A percentile compares a stretch with the other conserved stretches of the same genome.
Conservation (phyloP, 1,284 basidiomycete genomes). For the Retiboletus flavoniger region DNA sequence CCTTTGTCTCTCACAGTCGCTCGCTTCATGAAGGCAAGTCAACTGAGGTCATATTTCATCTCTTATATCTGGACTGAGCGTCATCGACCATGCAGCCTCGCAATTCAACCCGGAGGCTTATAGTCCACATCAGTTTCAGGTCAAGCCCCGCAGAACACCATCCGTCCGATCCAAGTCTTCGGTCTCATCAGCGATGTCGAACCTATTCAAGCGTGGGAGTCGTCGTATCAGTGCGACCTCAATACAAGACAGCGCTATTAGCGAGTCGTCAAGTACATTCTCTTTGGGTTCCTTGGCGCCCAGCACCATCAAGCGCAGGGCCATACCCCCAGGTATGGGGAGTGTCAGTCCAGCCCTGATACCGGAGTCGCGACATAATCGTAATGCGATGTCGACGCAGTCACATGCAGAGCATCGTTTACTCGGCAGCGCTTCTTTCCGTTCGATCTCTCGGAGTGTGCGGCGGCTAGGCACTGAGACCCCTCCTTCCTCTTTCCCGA, state of each 20-base stretch:
- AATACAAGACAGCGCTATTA: conserved; percentile 28
- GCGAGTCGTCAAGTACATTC: conserved; percentile 48
- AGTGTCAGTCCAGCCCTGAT: conserved; percentile 9
- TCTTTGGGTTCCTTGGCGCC: conserved; percentile 48
- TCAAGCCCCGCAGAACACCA: conserved; percentile 50
- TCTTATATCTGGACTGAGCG: conserved; percentile 4
- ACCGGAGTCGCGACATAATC: conserved; percentile 14
- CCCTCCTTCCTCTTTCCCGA: conserved; percentile 33
- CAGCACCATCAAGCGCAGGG: conserved; percentile 41
- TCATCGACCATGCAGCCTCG: conserved; percentile 19
- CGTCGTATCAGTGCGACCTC: conserved; percentile 47
- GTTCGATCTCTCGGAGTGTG: conserved; percentile 23
- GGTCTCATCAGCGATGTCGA: conserved; percentile 56
- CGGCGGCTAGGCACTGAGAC: conserved; percentile 27
- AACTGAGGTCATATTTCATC: background rate
- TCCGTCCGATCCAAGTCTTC: conserved; percentile 64
- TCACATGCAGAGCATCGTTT: conserved; percentile 18
- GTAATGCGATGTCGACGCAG: conserved; percentile 9
- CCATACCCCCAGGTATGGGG: conserved; percentile 22
- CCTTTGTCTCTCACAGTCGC: conserved; percentile 34
- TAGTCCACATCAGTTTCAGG: conserved; percentile 50
- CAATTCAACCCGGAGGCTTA: conserved; percentile 36
- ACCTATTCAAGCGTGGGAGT: conserved; percentile 55
- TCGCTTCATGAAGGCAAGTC: conserved; percentile 18
- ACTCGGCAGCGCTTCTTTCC: conserved; percentile 25